phyloP scores from a whole-genome alignment of 179 eudicot genomes.

The Patellifolia procumbens region DNA sequence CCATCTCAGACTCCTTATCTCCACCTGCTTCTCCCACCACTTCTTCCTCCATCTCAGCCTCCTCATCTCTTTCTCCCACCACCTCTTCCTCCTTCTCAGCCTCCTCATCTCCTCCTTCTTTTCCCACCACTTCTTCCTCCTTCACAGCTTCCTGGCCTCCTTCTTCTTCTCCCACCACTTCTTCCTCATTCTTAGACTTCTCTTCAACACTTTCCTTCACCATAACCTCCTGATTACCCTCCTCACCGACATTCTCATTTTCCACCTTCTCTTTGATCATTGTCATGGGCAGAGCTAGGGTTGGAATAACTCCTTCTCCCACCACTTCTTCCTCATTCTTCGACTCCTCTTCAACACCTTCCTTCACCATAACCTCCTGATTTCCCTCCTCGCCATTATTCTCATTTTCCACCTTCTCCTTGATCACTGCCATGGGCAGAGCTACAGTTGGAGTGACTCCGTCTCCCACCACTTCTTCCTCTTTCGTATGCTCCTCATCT shows the following conservation, averaged over 20 bases:
- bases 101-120: background rate
- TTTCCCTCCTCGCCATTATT: background rate
- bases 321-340: background rate
- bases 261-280: background rate
- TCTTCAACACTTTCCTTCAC: conserved; percentile 9
- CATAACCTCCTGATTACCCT: background rate
- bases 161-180: background rate
- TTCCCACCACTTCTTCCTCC: conserved; percentile 17
- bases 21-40: background rate
- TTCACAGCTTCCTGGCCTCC: conserved; percentile 9
- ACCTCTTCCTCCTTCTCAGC: conserved; percentile 13
- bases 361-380: background rate
- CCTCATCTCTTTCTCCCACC: conserved; percentile 7
- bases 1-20: no score
- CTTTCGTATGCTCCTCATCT: no score
- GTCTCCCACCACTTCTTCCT: no score
- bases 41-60: conserved; percentile 26
- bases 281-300: no score
- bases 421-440: no score
- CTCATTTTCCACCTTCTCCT: no score
- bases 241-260: background rate
- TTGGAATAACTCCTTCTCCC: no score
- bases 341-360: background rate
- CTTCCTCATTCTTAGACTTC: conserved; percentile 5
- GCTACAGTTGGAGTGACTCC: no score